Base-by-base conservation (phyloP, 306 rosid genomes). In the Pueraria montana region DNA sequence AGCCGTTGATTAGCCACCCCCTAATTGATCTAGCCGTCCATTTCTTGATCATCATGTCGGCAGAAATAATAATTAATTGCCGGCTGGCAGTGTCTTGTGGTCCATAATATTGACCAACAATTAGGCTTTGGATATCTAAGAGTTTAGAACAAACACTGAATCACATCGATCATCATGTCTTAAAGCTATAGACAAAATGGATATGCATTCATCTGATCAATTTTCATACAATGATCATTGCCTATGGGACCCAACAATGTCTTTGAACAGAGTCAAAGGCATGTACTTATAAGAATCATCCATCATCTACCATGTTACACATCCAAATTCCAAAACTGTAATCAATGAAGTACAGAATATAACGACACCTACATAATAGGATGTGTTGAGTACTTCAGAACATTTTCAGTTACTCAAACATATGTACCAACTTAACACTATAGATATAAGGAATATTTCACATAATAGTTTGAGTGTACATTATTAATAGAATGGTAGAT, bases 61-160 rank as follows among this genome's bases (percentile, higher is more conserved):
- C 87, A 87, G 83, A 82, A 83, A 55, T 79, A 85, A 82, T 89
- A 56, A 87, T 78, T 61, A 74, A 72, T 72, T 87, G 81, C 74
- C 64, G 81, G 61, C 79, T 79, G 85, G 71, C 72, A 78, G 84
- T 65, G 65, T 30, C 74, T 45, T 36, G 76, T 86, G 82, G 83
- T 80, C 77, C 83, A 27, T 61, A 64, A 14, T 74, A n/a, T 84
- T 76, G 88, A 78, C 82, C 82, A 53, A 63, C 79, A 50, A 52
- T 46, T 61, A 34, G 73, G 82, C 59, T 80, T 53, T 75, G 65
- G 61, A 72, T 53, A 73, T 72, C 61, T 55, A 34, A 52, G 27
- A 63, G 52, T 66, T 74, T 55, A 45, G 66, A 64, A 45, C 78
- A 72, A 59, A 45, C 48, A 81, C 24, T 27, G 56, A 86, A 84